phyloP scores from a whole-genome alignment of 2,329 filamentous ascomycete species.

The Chalaropsis ovoidea region DNA sequence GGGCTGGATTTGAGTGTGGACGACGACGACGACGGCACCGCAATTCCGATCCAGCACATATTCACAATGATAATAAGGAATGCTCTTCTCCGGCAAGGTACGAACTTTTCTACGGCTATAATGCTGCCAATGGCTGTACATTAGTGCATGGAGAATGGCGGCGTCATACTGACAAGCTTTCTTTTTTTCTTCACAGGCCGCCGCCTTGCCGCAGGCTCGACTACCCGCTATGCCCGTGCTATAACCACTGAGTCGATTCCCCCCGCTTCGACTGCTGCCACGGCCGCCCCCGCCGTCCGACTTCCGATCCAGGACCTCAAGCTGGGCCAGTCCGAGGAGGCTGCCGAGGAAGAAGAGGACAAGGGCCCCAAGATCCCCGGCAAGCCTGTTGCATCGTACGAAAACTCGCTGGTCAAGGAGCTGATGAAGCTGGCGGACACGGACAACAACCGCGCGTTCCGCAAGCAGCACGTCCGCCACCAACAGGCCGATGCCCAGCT shows the following conservation, averaged over 20 bases:
- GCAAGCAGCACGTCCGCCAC: constrained; percentile 7
- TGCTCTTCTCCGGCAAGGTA: constrained; percentile 46
- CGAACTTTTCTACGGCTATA: constrained; percentile 26
- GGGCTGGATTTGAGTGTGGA: background rate
- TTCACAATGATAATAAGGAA: constrained; percentile 47
- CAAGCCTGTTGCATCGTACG: constrained; percentile 23
- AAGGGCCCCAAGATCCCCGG: constrained; percentile 18
- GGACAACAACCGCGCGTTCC: constrained; percentile 18
- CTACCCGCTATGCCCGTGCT: constrained; percentile 10
- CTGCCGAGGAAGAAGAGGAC: constrained; percentile 9
- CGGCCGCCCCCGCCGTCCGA: background rate
- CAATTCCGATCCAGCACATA: constrained; percentile 1
- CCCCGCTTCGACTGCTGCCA: background rate
- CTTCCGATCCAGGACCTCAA: constrained; percentile 1
- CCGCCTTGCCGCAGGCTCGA: constrained; percentile 17
- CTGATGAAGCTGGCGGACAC: constrained; percentile 21
- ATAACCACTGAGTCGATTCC: constrained; percentile 11
- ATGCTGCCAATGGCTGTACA: background rate
- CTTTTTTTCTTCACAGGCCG: constrained; percentile 13
- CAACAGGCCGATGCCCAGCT: constrained; percentile 6
- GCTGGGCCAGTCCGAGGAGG: background rate
- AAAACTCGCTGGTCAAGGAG: constrained; percentile 24
- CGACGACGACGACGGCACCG: background rate
- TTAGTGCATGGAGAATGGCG: background rate
- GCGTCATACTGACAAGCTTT: constrained; percentile 3